phyloP scores from a whole-genome alignment of 495 filamentous ascomycete genomes.

The Penicillium daleae region DNA sequence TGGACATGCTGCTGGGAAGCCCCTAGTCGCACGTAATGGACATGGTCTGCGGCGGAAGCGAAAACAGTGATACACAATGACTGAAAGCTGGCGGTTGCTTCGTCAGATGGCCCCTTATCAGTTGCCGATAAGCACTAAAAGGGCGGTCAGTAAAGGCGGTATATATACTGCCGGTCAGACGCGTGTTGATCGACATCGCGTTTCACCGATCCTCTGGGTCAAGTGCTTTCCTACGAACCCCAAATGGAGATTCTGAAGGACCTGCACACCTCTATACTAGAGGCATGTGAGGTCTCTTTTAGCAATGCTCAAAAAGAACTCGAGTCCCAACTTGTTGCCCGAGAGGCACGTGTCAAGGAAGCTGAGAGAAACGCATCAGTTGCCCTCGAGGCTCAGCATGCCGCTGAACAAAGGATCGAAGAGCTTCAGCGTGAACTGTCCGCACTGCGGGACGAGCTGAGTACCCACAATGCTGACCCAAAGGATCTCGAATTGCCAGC shows the following conservation, averaged over 20 bases:
- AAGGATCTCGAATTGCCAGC: conserved; percentile 14
- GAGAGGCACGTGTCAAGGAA: conserved; percentile 27
- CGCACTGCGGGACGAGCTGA: conserved; percentile 30
- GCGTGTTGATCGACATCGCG: conserved; percentile 16
- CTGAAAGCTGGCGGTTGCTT: conserved; percentile 9
- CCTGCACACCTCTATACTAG: conserved; percentile 39
- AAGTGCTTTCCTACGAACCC: background rate
- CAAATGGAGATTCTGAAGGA: conserved; percentile 46
- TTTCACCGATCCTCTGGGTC: background rate
- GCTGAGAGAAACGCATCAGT: conserved; percentile 26
- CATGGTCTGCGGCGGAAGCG: background rate
- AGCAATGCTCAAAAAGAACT: conserved; percentile 36
- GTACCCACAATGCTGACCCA: conserved; percentile 18
- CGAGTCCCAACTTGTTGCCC: conserved; percentile 28
- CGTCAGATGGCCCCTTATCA: conserved; percentile 28
- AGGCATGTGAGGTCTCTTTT: conserved; percentile 37
- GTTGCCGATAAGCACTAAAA: conserved; percentile 17
- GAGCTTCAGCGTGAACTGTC: conserved; percentile 33
- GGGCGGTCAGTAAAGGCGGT: conserved; percentile 17
- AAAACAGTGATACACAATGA: conserved; percentile 11
- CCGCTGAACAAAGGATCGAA: conserved; percentile 23
- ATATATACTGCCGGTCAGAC: conserved; percentile 10
- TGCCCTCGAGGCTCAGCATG: conserved; percentile 30
- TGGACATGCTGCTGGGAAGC: conserved; percentile 44
- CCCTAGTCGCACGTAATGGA: conserved; percentile 1